A percentile compares a stretch with the other conserved stretches of the same genome.
These are phyloP conservation scores for Solanum bulbocastanum DNA, from an alignment of 257 asterid species.

Conservation along the genomic window DNA sequence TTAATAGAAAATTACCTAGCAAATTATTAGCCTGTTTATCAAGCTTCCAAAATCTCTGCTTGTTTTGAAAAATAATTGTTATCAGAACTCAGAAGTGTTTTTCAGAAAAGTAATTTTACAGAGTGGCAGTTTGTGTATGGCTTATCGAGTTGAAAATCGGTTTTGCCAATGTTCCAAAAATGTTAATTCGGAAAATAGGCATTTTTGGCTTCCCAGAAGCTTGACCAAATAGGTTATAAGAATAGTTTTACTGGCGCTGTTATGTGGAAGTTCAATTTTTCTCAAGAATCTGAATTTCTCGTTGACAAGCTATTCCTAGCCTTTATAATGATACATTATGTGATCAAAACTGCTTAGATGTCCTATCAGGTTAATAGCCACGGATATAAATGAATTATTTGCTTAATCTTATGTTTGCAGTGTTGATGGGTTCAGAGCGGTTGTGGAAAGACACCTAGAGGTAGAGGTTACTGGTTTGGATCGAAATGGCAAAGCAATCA, in stretches of 20 bases:
- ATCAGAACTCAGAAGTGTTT: background rate
- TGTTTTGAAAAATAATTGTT: background rate
- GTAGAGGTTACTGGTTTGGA: conserved; percentile 76
- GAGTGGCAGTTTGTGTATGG: background rate
- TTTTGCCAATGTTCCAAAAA: background rate
- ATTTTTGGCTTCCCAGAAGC: background rate
- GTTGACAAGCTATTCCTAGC: background rate
- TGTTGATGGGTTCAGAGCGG: conserved; percentile 76
- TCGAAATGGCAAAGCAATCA: conserved; percentile 52
- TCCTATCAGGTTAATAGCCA: background rate
- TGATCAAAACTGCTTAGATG: background rate
- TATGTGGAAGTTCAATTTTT: background rate
- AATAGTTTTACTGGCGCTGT: background rate
- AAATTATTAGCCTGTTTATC: background rate
- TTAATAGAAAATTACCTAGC: background rate
- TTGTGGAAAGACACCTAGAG: conserved; percentile 69
- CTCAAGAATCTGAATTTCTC: background rate
- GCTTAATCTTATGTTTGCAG: conserved; percentile 22
- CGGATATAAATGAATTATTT: background rate
- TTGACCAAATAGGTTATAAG: background rate
- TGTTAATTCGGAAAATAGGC: background rate
- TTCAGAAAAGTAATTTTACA: background rate
- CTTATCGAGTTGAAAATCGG: background rate
- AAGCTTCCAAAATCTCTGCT: background rate
- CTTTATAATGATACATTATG: background rate